Evolutionary conservation across 768 basidiomycete genomes (phyloP).

Genomic region (Suillus discolor): DNA sequence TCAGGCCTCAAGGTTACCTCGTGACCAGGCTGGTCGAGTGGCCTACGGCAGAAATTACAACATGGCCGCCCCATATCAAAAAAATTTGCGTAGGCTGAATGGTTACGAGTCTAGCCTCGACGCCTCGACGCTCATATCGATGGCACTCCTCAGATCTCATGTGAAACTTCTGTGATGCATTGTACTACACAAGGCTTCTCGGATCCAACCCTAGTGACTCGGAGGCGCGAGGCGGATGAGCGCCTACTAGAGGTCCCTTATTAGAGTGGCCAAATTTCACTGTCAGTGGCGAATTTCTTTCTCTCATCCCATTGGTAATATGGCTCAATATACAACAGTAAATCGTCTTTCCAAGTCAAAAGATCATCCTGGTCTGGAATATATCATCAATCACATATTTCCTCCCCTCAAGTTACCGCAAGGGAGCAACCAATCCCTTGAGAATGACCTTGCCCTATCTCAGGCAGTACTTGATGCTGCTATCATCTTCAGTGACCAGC

Average conservation of each 20-base stretch:
- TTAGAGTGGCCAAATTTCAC: not conserved
- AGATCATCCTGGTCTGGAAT: constrained; percentile 19
- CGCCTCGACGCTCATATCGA: not conserved
- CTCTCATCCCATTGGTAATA: not conserved
- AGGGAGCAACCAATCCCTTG: constrained; percentile 30
- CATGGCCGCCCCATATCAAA: no score
- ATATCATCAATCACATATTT: constrained; percentile 46
- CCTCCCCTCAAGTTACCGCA: constrained; percentile 44
- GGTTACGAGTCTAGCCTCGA: not conserved
- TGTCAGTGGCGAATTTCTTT: not conserved
- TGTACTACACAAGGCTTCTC: not conserved
- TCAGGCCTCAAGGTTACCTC: no score
- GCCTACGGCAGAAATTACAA: not conserved
- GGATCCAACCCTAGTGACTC: not conserved
- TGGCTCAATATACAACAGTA: not conserved
- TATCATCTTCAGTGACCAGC: constrained; percentile 16
- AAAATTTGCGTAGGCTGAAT: no score
- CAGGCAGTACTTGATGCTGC: constrained; percentile 22
- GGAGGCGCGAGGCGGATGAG: not conserved
- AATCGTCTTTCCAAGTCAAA: not conserved
- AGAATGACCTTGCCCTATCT: constrained; percentile 31
- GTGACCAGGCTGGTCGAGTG: no score
- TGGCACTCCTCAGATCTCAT: not conserved
- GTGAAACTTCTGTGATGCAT: not conserved
- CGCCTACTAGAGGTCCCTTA: not conserved